Evolutionary conservation across 768 basidiomycete species (phyloP).

Genomic region (Tylopilus sp.): DNA sequence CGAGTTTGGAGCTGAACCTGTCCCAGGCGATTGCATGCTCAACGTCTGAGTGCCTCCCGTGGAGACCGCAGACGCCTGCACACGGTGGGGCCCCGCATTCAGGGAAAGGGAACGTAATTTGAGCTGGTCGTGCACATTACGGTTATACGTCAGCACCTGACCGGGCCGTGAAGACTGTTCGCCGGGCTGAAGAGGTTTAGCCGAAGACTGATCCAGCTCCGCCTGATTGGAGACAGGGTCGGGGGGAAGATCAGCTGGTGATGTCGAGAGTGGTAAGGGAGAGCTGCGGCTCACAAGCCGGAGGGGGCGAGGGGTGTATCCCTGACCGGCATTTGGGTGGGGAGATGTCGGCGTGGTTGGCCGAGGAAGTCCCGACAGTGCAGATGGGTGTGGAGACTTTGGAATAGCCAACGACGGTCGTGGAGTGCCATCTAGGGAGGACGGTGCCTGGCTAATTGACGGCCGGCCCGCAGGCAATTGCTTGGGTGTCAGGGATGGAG

Average conservation of each 20-base stretch:
- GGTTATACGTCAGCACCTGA: constrained; percentile 30
- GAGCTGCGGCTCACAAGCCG: constrained; percentile 23
- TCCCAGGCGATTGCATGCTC: constrained; percentile 5
- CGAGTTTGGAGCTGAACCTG: constrained; percentile 9
- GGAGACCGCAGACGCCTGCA: constrained; percentile 10
- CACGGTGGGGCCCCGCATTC: constrained; percentile 6
- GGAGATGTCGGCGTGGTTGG: constrained; percentile 20
- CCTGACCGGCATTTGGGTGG: constrained; percentile 2
- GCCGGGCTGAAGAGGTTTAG: constrained; percentile 20
- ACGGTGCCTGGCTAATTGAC: constrained; percentile 8
- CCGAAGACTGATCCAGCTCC: constrained; percentile 8
- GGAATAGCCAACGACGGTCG: constrained; percentile 28
- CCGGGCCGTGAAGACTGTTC: constrained; percentile 23
- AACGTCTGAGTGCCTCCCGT: constrained; percentile 24
- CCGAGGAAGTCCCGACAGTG: constrained; percentile 17
- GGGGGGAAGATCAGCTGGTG: background rate
- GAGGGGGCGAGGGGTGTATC: constrained; percentile 25
- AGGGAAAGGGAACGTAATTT: constrained; percentile 20
- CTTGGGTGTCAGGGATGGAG: constrained; percentile 9
- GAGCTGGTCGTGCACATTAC: constrained; percentile 34
- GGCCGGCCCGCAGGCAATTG: constrained; percentile 9
- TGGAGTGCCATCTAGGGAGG: constrained; percentile 16
- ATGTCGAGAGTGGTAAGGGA: constrained; percentile 5
- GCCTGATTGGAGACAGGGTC: constrained; percentile 1
- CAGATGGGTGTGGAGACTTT: constrained; percentile 18